Base-by-base conservation (phyloP, 2,329 filamentous ascomycete genomes). In the Aureobasidium uvarum region DNA sequence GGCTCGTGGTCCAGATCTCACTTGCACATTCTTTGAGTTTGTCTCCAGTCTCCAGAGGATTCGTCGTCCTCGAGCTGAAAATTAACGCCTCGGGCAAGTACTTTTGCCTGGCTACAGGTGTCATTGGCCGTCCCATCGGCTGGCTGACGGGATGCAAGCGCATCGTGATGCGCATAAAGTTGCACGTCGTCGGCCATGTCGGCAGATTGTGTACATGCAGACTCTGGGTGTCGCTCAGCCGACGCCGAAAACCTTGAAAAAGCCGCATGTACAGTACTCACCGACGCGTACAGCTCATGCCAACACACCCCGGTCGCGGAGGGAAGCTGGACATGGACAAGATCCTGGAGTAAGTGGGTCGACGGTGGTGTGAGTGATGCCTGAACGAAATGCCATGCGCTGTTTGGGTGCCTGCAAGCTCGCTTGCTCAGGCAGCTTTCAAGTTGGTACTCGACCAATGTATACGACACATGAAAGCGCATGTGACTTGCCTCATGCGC, bases 341-440 rank as follows among this genome's bases (percentile, higher is more conserved):
- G 16, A n/a, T 56, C 38, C 54, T 56, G 23, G 54, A 56, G 54
- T 16, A 31, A 33, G 39, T 58, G 54, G 56, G 56, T 60, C 41
- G 56, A 38, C n/a, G n/a, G 56, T 60, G 56, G 56, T 36, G 31
- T 36, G 56, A 60, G 41, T 5, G 31, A 11, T 48, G 20, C 38
- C 6, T 60, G 28, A 38, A 38, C 56, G 18, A n/a, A 43, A 11
- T 60, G 52, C 52, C 10, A n/a, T 52, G 54, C 38, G 39, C 28
- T 41, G 36, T 56, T 6, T 41, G 36, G 4, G 25, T 45, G 41
- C 18, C 31, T 60, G 56, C 31, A 31, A 36, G 28, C 23, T 60
- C 31, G 28, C 56, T 60, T 60, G 28, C 10, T 48, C 56, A 60
- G 41, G 48, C 56, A 48, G 20, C 8, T n/a, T 25, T 20, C 20